Conservation (phyloP, 2,329 filamentous ascomycete species). For the Didymella keratinophila region DNA sequence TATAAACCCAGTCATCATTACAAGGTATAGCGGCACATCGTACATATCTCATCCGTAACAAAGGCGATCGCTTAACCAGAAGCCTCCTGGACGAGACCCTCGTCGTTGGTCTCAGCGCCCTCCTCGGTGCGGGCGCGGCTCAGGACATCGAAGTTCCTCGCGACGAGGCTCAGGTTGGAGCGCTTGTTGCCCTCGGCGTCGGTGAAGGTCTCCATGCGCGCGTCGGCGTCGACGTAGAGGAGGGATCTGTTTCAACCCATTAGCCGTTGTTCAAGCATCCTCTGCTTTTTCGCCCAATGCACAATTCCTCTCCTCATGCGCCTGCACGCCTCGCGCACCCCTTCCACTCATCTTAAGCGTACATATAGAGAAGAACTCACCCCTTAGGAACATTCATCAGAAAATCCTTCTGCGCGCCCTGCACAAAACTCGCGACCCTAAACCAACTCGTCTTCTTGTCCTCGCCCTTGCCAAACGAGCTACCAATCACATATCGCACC, state of each 20-base stretch:
- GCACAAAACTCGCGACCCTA: conserved; percentile 75
- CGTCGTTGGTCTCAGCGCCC: conserved; percentile 37
- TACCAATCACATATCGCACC: conserved; percentile 78
- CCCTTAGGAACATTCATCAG: conserved; percentile 81
- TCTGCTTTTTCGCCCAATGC: background rate
- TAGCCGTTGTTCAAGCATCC: background rate
- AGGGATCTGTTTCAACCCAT: conserved; percentile 65
- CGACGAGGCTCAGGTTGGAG: conserved; percentile 72
- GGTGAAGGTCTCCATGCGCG: conserved; percentile 68
- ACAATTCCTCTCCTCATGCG: no score
- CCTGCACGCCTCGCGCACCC: background rate
- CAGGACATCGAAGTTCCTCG: conserved; percentile 60
- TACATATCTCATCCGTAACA: background rate
- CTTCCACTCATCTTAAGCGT: no score
- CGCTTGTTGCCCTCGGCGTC: conserved; percentile 72
- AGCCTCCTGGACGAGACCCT: conserved; percentile 45
- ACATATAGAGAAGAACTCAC: conserved; percentile 54
- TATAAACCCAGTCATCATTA: conserved; percentile 8
- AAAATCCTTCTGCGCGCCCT: conserved; percentile 74
- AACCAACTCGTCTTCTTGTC: conserved; percentile 87
- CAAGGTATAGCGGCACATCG: conserved; percentile 16
- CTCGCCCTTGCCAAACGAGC: conserved; percentile 66
- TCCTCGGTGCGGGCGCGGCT: conserved; percentile 37
- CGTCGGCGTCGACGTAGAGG: conserved; percentile 85
- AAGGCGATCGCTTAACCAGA: conserved; percentile 24